Conservation (phyloP, 108 stramenopile genomes). For the Nannochloropsis oceanica region DNA sequence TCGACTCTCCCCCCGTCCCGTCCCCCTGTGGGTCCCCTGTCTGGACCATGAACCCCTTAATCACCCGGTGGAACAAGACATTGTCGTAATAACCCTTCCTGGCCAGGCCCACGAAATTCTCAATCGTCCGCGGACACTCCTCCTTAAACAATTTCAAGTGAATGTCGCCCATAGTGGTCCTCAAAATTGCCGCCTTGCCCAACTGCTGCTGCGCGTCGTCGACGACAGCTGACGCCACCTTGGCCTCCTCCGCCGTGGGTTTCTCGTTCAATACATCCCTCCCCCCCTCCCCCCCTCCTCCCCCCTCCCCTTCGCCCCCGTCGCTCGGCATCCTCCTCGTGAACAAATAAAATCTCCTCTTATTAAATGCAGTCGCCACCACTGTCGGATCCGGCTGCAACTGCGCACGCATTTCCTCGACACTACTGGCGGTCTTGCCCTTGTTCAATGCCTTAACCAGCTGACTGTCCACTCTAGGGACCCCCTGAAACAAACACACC, state of each 20-base stretch:
- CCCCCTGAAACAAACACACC: conserved; percentile 62
- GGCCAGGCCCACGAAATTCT: conserved; percentile 83
- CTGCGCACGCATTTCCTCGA: conserved; percentile 1
- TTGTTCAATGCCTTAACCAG: conserved; percentile 44
- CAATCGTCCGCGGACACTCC: conserved; percentile 73
- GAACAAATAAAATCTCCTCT: conserved; percentile 73
- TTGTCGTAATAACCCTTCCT: conserved; percentile 86
- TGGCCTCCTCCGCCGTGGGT: conserved; percentile 58
- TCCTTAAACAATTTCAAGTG: conserved; percentile 60
- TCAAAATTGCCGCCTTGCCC: conserved; percentile 59
- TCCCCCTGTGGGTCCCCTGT: conserved; percentile 95
- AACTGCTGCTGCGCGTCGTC: conserved; percentile 23
- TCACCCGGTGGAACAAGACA: conserved; percentile 87
- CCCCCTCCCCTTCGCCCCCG: conserved; percentile 24
- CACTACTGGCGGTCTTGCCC: conserved; percentile 16
- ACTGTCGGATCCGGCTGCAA: conserved; percentile 54
- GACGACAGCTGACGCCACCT: background rate
- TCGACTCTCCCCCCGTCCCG: conserved; percentile 97
- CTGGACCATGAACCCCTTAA: conserved; percentile 83
- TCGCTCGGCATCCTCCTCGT: conserved; percentile 61
- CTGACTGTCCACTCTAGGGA: conserved; percentile 77
- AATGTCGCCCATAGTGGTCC: conserved; percentile 93
- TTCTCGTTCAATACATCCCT: conserved; percentile 88
- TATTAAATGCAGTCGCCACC: conserved; percentile 57
- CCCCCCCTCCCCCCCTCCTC: conserved; percentile 18